These are phyloP conservation scores for Fusarium oligoseptatum DNA, from an alignment of 2,329 filamentous ascomycete genomes.

Conservation along the genomic window DNA sequence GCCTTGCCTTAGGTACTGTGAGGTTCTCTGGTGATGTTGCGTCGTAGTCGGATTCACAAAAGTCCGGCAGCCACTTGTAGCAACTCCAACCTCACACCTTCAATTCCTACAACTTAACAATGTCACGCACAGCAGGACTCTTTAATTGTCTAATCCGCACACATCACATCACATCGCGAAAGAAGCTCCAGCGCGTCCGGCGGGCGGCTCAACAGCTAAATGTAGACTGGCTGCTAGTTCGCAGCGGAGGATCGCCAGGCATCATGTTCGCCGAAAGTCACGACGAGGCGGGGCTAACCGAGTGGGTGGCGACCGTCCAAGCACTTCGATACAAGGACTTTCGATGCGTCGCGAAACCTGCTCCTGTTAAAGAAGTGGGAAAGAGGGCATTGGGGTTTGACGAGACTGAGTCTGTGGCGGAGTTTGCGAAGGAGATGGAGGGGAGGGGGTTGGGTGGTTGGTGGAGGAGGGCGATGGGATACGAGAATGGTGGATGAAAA, in stretches of 20 bases:
- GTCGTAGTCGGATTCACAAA: conserved; percentile 24
- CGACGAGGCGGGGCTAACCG: conserved; percentile 65
- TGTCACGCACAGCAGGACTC: conserved; percentile 35
- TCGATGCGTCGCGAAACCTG: conserved; percentile 66
- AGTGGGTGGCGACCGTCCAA: conserved; percentile 76
- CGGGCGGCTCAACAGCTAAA: conserved; percentile 72
- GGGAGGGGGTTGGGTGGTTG: conserved; percentile 63
- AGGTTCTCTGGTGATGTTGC: not conserved
- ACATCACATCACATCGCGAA: conserved; percentile 85
- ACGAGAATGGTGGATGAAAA: conserved; percentile 37
- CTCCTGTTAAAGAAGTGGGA: conserved; percentile 15
- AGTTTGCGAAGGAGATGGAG: conserved; percentile 74
- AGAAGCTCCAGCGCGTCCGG: conserved; percentile 73
- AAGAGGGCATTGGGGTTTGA: conserved; percentile 53
- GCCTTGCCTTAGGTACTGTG: too few species aligned
- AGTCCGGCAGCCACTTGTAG: conserved; percentile 23
- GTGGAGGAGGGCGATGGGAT: conserved; percentile 79
- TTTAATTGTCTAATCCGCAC: conserved; percentile 74
- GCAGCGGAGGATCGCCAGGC: conserved; percentile 77
- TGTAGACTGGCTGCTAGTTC: conserved; percentile 72
- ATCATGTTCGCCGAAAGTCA: conserved; percentile 82
- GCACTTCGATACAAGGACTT: conserved; percentile 80
- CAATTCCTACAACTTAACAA: conserved; percentile 5
- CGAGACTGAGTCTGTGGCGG: conserved; percentile 74
- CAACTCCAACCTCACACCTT: not conserved